A percentile compares a stretch with the other conserved stretches of the same genome.
phyloP scores from a whole-genome alignment of 441 rosid species.

The Lepidium campestre region DNA sequence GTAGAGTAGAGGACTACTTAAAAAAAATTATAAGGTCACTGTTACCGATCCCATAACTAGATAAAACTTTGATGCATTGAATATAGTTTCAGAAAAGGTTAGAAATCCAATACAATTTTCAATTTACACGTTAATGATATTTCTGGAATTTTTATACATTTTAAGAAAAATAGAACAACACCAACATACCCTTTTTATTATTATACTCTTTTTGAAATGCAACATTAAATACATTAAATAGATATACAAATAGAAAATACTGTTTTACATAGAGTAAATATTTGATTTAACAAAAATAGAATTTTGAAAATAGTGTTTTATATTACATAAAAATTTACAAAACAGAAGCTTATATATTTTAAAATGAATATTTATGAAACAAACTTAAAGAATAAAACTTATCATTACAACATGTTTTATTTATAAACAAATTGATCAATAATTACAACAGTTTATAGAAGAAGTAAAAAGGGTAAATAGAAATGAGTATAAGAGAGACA shows the following conservation, averaged over 20 bases:
- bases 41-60: neutral
- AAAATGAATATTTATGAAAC: neutral
- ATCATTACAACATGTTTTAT: neutral
- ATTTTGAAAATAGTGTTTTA: too few relatives aligned
- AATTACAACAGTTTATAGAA: neutral
- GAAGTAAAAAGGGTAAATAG: neutral
- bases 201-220: neutral
- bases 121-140: neutral
- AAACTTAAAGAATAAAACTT: conserved; percentile 7
- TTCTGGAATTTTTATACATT: neutral
- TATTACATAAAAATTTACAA: too few relatives aligned
- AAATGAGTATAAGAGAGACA: neutral
- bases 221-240: neutral
- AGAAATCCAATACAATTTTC: neutral
- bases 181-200: neutral
- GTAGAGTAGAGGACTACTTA: neutral
- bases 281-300: too few relatives aligned
- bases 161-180: neutral
- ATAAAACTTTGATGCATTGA: neutral
- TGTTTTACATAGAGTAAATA: too few relatives aligned
- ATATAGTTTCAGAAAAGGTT: neutral
- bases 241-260: too few relatives aligned
- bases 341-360: too few relatives aligned
- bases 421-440: neutral
- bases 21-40: neutral